These are phyloP conservation scores for Cladosporium cucumerinum DNA, from an alignment of 2,329 filamentous ascomycete species.

Conservation along the genomic window DNA sequence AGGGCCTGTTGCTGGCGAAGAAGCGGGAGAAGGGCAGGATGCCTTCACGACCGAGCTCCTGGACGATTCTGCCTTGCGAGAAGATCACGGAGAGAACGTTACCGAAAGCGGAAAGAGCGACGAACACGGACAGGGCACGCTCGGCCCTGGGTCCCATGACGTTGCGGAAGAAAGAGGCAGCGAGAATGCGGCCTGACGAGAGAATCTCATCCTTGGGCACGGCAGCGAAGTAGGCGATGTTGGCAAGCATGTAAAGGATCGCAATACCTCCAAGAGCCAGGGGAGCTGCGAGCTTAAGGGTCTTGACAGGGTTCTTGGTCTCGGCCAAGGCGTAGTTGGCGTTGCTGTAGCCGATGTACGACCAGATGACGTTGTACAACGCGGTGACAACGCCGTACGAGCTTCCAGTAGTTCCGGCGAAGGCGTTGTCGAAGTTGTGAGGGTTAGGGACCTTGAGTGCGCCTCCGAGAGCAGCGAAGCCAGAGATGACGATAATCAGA, in stretches of 20 bases:
- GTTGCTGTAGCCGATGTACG: constrained; percentile 66
- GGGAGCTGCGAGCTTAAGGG: constrained; percentile 63
- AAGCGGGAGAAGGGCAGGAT: constrained; percentile 61
- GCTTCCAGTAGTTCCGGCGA: constrained; percentile 63
- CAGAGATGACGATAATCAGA: constrained; percentile 61
- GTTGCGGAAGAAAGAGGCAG: constrained; percentile 57
- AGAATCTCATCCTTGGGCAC: constrained; percentile 56
- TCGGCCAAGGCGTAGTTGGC: constrained; percentile 66
- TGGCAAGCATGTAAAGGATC: constrained; percentile 63
- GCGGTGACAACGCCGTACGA: constrained; percentile 67
- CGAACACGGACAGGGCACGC: constrained; percentile 61
- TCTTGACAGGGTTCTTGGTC: constrained; percentile 62
- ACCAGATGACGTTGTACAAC: constrained; percentile 70
- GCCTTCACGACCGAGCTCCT: constrained; percentile 64
- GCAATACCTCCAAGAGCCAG: constrained; percentile 57
- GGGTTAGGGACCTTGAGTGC: constrained; percentile 59
- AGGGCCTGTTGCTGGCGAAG: constrained; percentile 63
- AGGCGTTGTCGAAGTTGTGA: constrained; percentile 62
- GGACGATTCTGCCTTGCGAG: constrained; percentile 63
- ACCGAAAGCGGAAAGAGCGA: constrained; percentile 65
- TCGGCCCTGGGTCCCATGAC: constrained; percentile 53
- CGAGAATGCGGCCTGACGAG: constrained; percentile 52
- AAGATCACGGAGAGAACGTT: constrained; percentile 68
- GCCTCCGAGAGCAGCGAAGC: constrained; percentile 59
- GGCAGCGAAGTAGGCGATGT: constrained; percentile 64